Percentiles rank a stretch among this genome's conserved stretches.
Conservation (phyloP, 257 asterid species). For the Thymus quinquecostatus region DNA sequence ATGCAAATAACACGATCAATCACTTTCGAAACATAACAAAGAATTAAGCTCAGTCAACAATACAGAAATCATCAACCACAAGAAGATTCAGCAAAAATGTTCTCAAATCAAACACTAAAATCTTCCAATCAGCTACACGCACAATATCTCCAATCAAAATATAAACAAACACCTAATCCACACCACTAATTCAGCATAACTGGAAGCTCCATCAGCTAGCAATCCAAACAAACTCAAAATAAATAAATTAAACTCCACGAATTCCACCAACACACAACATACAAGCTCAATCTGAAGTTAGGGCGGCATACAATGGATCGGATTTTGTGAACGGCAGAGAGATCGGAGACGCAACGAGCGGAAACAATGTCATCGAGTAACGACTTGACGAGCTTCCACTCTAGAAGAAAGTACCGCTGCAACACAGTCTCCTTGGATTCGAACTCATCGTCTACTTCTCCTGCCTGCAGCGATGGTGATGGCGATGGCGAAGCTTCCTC, state of each 20-base stretch:
- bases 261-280: constrained; percentile 15
- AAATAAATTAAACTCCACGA: not conserved
- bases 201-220: constrained; percentile 10
- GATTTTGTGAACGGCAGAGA: constrained; percentile 71
- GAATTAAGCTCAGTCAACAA: constrained; percentile 6
- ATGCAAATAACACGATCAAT: too few relatives aligned
- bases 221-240: constrained; percentile 1
- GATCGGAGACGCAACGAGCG: constrained; percentile 64
- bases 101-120: constrained; percentile 17
- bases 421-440: constrained; percentile 76
- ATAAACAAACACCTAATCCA: constrained; percentile 5
- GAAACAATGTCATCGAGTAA: constrained; percentile 74
- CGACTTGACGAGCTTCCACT: constrained; percentile 88
- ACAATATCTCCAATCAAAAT: not conserved
- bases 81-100: not conserved
- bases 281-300: constrained; percentile 10
- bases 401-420: constrained; percentile 85
- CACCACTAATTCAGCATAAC: constrained; percentile 15
- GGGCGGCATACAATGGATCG: constrained; percentile 75
- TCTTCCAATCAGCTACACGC: constrained; percentile 16
- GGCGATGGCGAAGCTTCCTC: constrained; percentile 36
- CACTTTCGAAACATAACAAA: not conserved
- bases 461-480: constrained; percentile 32
- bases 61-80: constrained; percentile 6
- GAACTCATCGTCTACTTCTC: constrained; percentile 73